These are phyloP conservation scores for Otatea glauca DNA, from an alignment of 176 grass and related monocot species.

Conservation along the genomic window DNA sequence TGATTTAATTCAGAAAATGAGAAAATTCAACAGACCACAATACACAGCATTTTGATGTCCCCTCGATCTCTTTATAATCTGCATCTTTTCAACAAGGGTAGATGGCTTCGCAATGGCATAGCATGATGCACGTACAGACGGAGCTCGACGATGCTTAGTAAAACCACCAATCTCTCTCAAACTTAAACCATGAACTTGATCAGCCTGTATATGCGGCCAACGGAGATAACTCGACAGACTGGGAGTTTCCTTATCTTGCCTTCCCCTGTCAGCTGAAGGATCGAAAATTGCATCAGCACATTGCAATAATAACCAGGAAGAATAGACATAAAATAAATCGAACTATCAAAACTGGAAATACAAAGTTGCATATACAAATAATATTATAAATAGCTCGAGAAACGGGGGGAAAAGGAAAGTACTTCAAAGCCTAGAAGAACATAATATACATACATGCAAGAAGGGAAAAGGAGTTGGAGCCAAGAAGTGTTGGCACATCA, in stretches of 20 bases:
- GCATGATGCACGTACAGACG: constrained; percentile 89
- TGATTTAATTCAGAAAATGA: constrained; percentile 31
- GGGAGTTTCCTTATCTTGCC: constrained; percentile 56
- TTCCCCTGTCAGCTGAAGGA: constrained; percentile 70
- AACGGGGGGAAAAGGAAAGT: neutral
- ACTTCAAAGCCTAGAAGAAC: neutral
- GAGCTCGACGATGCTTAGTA: constrained; percentile 80
- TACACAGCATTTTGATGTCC: constrained; percentile 98
- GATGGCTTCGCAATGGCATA: constrained; percentile 97
- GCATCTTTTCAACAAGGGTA: constrained; percentile 97
- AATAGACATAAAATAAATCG: neutral
- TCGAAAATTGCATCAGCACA: constrained; percentile 1
- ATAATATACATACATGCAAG: constrained; percentile 65
- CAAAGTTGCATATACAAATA: neutral
- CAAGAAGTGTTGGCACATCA: constrained; percentile 87
- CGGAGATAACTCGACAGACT: constrained; percentile 75
- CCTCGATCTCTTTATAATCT: constrained; percentile 90
- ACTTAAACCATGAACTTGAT: constrained; percentile 88
- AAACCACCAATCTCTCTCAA: constrained; percentile 99
- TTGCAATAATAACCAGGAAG: constrained; percentile 15
- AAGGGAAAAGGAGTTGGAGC: constrained; percentile 86
- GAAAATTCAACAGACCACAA: constrained; percentile 79
- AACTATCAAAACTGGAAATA: constrained; percentile 34
- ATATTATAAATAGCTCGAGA: constrained; percentile 33
- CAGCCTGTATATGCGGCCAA: constrained; percentile 96